phyloP scores from a whole-genome alignment of 768 basidiomycete genomes.

The Leccinum subgranulosum region DNA sequence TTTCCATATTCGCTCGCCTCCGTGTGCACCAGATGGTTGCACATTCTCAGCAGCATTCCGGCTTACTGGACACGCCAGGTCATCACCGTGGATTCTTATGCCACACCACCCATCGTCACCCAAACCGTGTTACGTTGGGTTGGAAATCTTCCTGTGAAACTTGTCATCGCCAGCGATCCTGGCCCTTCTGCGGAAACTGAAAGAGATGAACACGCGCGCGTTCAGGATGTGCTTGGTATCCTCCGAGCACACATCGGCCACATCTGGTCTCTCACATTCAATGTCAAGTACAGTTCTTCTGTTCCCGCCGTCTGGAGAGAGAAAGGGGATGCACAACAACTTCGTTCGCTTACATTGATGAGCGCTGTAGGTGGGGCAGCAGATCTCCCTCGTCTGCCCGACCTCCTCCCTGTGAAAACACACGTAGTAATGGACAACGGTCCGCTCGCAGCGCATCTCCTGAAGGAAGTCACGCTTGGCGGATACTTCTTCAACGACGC shows the following conservation, averaged over 20 bases:
- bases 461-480: background rate
- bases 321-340: background rate
- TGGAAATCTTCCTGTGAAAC: background rate
- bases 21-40: constrained; percentile 17
- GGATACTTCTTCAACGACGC: background rate
- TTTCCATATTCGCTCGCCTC: constrained; percentile 11
- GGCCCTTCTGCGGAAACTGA: background rate
- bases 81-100: constrained; percentile 12
- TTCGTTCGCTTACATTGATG: background rate
- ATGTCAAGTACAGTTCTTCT: background rate
- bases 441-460: background rate
- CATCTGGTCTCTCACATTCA: constrained; percentile 2
- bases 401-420: background rate
- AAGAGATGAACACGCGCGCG: background rate
- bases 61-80: constrained; percentile 20
- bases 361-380: background rate
- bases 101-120: background rate
- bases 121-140: background rate
- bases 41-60: constrained; percentile 7
- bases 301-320: constrained; percentile 7
- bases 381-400: background rate
- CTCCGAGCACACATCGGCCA: background rate
- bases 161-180: constrained; percentile 1
- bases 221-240: background rate
- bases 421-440: background rate